A percentile compares a stretch with the other conserved stretches of the same genome.
These are phyloP conservation scores for Coriolopsis trogii DNA, from an alignment of 1,284 basidiomycete species.

Conservation along the genomic window DNA sequence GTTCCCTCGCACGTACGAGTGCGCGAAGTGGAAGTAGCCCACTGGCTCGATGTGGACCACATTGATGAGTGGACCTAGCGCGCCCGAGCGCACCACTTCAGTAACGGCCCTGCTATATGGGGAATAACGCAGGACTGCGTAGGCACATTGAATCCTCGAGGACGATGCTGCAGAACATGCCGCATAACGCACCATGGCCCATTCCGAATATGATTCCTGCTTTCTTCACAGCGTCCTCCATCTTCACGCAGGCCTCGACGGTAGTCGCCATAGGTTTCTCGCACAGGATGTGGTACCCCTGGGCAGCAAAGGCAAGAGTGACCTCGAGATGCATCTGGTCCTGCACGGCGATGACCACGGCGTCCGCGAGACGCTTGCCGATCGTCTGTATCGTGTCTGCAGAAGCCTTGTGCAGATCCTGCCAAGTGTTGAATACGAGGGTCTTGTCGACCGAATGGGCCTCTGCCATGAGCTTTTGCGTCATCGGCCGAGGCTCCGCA, in stretches of 20 bases:
- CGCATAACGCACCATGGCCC: constrained; percentile 65
- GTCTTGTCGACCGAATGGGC: constrained; percentile 61
- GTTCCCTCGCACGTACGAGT: constrained; percentile 83
- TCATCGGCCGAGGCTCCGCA: constrained; percentile 77
- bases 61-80: constrained; percentile 78
- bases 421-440: constrained; percentile 74
- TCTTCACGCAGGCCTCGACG: constrained; percentile 71
- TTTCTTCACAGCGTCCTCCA: constrained; percentile 71
- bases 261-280: constrained; percentile 90
- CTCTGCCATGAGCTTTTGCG: constrained; percentile 59
- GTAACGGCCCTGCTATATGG: constrained; percentile 77
- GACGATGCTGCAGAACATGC: not conserved
- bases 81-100: constrained; percentile 69
- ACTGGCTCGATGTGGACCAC: constrained; percentile 79
- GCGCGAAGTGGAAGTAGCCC: constrained; percentile 83
- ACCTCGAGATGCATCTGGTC: constrained; percentile 79
- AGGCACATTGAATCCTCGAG: not conserved
- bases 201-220: constrained; percentile 79
- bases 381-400: constrained; percentile 61
- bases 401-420: constrained; percentile 69
- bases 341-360: constrained; percentile 77
- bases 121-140: constrained; percentile 82
- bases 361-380: constrained; percentile 76
- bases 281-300: constrained; percentile 86
- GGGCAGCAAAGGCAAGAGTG: constrained; percentile 70